Conservation (phyloP, 2,329 filamentous ascomycete species). For the Scortechinia acanthostroma region DNA sequence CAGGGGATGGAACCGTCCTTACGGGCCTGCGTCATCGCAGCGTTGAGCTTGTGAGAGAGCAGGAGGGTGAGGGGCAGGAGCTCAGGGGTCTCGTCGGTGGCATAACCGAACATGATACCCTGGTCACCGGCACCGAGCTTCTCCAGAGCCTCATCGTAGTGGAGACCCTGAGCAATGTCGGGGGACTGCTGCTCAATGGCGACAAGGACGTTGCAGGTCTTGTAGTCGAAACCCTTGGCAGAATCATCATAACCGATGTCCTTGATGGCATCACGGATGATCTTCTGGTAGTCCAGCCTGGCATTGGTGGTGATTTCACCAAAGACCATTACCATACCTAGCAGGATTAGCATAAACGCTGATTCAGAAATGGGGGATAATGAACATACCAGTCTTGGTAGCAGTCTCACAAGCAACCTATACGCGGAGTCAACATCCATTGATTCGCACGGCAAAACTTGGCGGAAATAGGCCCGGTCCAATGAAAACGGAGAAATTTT, state of each 20-base stretch:
- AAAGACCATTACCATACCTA: conserved; percentile 90
- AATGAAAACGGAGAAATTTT: conserved; percentile 5
- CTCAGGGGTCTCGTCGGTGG: conserved; percentile 97
- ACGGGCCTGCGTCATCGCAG: conserved; percentile 84
- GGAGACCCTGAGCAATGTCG: conserved; percentile 97
- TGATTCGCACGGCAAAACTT: no score
- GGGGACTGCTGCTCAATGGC: conserved; percentile 99
- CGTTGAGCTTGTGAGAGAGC: conserved; percentile 94
- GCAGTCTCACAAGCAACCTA: conserved; percentile 91
- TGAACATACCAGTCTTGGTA: conserved; percentile 80
- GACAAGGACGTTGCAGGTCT: conserved; percentile 96
- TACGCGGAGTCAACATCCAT: conserved; percentile 16
- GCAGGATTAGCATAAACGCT: not conserved
- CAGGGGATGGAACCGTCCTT: conserved; percentile 82
- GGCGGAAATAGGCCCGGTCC: no score
- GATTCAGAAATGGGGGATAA: conserved; percentile 2
- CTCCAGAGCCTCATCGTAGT: conserved; percentile 96
- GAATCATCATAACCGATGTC: conserved; percentile 98
- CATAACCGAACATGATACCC: conserved; percentile 99
- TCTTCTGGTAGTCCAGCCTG: conserved; percentile 92
- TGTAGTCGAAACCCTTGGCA: conserved; percentile 98
- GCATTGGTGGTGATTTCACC: conserved; percentile 98
- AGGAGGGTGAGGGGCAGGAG: conserved; percentile 89
- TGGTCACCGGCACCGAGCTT: conserved; percentile 98
- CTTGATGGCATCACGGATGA: conserved; percentile 90